Evolutionary conservation across 805 yeast species (phyloP), one percentile per base, ranked within the genome.

Genomic region (Metschnikowia lachancei): DNA sequence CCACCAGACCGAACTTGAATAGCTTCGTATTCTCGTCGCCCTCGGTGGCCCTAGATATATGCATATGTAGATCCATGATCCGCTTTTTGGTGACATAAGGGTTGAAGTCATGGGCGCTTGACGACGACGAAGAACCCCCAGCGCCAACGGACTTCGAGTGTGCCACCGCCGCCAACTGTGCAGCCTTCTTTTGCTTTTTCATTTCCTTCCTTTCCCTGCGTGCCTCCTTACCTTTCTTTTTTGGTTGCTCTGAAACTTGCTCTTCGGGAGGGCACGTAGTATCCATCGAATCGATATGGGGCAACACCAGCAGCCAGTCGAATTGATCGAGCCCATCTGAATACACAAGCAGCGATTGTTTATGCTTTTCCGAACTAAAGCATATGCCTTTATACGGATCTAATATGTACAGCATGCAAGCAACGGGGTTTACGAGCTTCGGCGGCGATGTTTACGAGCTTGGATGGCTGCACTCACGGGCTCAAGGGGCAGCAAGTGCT

Each of bases 1-100:
- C 75, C 8, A 82, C 73, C 50, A 83, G 83, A 44, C 76, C 76
- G 54, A 73, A 78, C 49, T 80, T 80, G 20, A 78, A 59, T 2
- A 77, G 54, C 50, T 67, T 67, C 32, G 57, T 54, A 30, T 58
- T 59, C 47, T 56, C 37, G 39, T 37, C 48, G 10, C 35, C 45
- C 33, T 38, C 17, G 13, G 35, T 29, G 45, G 51, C 34, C 39
- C 26, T 36, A 54, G 55, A 1, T 12, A 51, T 28, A 11, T 32
- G 36, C 13, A 20, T 13, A 36, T 49, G 47, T 22, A 51, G 35
- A 4, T 37, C 38, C 14, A 26, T 31, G 32, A 53, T 34, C n/a
- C 44, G 49, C 28, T 35, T 43, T 36, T 41, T 38, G 18, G 50
- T 45, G 16, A 40, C 17, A 31, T 43, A 48, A 16, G 47, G 51